Conservation (phyloP, 139 green algal genomes). For the Zygnema circumcarinatum region DNA sequence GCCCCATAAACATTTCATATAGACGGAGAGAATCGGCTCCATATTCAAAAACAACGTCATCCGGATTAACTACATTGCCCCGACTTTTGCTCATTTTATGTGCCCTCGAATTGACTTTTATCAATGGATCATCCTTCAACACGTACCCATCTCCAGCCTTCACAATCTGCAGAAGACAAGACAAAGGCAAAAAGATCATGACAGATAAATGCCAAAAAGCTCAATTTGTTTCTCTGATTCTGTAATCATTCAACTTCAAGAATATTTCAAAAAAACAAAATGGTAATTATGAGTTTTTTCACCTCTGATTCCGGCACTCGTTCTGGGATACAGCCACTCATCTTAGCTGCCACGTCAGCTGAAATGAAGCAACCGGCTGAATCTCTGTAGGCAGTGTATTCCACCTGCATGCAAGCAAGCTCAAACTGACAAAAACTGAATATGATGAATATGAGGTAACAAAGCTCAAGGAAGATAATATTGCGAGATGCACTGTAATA, state of each 20-base stretch:
- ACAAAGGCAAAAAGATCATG: background rate
- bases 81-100: constrained; percentile 98
- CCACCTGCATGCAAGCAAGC: constrained; percentile 46
- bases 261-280: background rate
- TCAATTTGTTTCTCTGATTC: background rate
- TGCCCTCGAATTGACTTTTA: constrained; percentile 76
- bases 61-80: constrained; percentile 98
- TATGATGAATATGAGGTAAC: no score
- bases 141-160: constrained; percentile 74
- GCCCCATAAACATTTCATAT: constrained; percentile 99
- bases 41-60: constrained; percentile 90
- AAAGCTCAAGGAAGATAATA: no score
- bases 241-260: background rate
- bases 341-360: constrained; percentile 3
- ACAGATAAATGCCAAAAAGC: background rate
- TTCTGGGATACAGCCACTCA: constrained; percentile 46
- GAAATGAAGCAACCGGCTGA: constrained; percentile 4
- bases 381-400: constrained; percentile 49
- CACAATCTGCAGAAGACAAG: constrained; percentile 66
- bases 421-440: no score
- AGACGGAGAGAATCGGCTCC: constrained; percentile 95
- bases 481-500: no score
- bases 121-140: constrained; percentile 17
- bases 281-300: background rate
- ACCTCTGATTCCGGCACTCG: constrained; percentile 37